Base-by-base conservation (phyloP, 352 stramenopile genomes). In the Pythium volutum region DNA sequence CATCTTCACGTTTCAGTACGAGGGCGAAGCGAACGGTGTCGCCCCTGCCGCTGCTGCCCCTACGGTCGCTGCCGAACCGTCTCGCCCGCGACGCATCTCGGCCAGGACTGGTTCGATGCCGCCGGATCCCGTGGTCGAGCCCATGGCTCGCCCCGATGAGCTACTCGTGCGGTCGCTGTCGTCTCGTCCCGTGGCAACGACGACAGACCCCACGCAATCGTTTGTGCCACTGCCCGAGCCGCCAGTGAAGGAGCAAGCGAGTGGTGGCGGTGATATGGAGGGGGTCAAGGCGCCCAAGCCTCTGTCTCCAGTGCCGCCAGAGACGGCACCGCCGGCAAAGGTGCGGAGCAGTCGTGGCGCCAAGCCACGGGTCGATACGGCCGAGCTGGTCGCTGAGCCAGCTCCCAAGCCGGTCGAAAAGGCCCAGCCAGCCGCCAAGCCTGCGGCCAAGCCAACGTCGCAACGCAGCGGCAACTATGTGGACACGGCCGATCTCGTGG, bases 1-100 rank as follows among this genome's bases (percentile, higher is more conserved):
- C 48, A 64, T 64, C 29, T 64, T 64, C 57, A 56, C 48, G 20
- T 64, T 64, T 48, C 23, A 27, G 6, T 64, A 54, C 20, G 58
- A 64, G 33, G 48, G 57, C 12, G 41, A 27, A 14, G n/a, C 20
- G 18, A 42, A 2, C 4, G 5, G 14, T n/a, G 14, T 9, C 50
- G 42, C 43, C n/a, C n/a, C 20, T 46, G 23, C 43, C 18, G 27
- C 39, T 26, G 1, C 18, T 22, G 50, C 0, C n/a, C n/a, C n/a
- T n/a, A n/a, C n/a, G 6, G 22, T 23, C 7, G n/a, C 51, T 27
- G 22, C 43, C 0, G 23, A 49, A 8, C 42, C 23, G 14, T 33
- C 31, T 20, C 43, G 56, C 4, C 26, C 12, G n/a, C 38, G 58
- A 16, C 47, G 38, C 27, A 62, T 62, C 8, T 54, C 48, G 45